Base-by-base conservation (phyloP, 2,329 filamentous ascomycete genomes). In the Pseudogymnoascus sp. region DNA sequence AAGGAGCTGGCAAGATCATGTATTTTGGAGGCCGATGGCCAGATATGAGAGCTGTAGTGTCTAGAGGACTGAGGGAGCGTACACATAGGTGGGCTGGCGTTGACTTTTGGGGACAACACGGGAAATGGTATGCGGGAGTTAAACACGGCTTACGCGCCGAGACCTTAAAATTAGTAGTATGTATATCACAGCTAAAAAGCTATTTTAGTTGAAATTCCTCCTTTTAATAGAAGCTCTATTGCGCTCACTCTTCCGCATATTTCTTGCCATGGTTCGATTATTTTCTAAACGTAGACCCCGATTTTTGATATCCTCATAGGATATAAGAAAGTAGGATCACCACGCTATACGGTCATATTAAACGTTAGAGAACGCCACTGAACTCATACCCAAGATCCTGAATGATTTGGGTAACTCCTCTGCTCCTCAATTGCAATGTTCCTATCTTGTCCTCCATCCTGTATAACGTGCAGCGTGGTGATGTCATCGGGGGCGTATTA, bases 1-100 rank as follows among this genome's bases (percentile, higher is more conserved):
- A 85, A 83, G 73, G 91, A 95, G 68, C 76, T 96, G 71, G 88
- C 85, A 12, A 82, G 80, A 70, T 78, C 88, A 62, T 92, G 88
- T 87, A 75, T 89, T 36, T 80, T 83, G 63, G 86, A 89, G 66
- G 85, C 85, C 16, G 85, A 89, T 72, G 66, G 64, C 34, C 63
- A 61, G 38, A 59, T 70, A 63, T 73, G 69, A 70, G 46, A 9
- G 46, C 14, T 53, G 46, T 31, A 28, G 25, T 31, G 25, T 53
- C 14, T 16, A n/a, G 21, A 49, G 23, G 16, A 9, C 14, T 42
- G n/a, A 28, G 23, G 43, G 23, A 28, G 12, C 6, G 43, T 49
- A 25, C 11, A 5, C 46, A 53, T 31, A n/a, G 46, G 25, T 16
- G 23, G 46, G 46, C 25, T 16, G 46, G 46, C 46, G 46, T 53